Percentiles rank a stretch among this genome's conserved stretches.
Evolutionary conservation across 2,329 filamentous ascomycete genomes (phyloP).

Genomic region (Purpureocillium takamizusanense): DNA sequence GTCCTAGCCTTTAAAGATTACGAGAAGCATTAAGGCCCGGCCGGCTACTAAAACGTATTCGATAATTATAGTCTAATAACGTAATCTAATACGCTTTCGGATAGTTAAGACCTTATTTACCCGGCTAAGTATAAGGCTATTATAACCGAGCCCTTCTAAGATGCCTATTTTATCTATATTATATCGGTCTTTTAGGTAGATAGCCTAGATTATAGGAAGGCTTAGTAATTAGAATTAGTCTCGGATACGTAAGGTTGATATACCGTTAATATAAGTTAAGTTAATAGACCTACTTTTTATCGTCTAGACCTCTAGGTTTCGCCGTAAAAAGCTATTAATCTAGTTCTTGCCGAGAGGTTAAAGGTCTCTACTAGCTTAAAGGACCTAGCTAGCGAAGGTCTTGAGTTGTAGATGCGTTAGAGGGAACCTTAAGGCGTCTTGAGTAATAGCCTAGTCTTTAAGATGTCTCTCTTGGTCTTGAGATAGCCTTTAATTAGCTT

Average conservation of each 20-base stretch:
- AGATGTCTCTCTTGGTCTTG: too few species aligned
- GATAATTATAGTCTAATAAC: constrained; percentile 3
- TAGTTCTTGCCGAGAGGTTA: too few species aligned
- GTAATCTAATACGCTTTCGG: not conserved
- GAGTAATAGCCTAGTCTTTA: too few species aligned
- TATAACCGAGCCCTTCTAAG: not conserved
- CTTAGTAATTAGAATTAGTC: not conserved
- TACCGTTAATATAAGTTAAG: too few species aligned
- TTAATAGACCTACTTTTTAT: not conserved
- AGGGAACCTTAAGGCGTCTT: too few species aligned
- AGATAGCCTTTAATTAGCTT: too few species aligned
- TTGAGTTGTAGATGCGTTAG: too few species aligned
- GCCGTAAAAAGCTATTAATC: too few species aligned
- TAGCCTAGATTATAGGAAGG: not conserved
- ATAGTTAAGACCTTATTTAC: not conserved
- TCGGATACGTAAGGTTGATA: not conserved
- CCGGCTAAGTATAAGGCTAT: not conserved
- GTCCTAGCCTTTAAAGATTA: constrained; percentile 2
- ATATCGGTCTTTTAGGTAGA: not conserved
- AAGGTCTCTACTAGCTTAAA: too few species aligned
- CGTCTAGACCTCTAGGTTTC: too few species aligned
- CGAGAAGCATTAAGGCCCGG: not conserved
- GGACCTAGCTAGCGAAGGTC: too few species aligned
- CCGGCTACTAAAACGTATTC: constrained; percentile 1
- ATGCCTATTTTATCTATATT: constrained; percentile 4